Evolutionary conservation across 495 filamentous ascomycete species (phyloP).

Genomic region (Penicillium flavigenum): DNA sequence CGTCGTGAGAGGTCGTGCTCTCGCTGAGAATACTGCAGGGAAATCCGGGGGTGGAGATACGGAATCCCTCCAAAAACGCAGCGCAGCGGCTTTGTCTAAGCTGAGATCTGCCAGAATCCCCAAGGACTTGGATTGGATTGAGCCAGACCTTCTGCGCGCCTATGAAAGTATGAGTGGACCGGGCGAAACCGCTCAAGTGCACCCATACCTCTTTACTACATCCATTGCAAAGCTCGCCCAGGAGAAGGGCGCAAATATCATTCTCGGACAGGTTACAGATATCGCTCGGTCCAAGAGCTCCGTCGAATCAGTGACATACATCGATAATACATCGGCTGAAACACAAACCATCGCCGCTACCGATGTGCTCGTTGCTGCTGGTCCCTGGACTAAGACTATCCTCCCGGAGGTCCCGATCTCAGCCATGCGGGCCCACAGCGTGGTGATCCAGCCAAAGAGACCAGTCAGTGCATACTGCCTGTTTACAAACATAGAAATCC

Average conservation of each 20-base stretch:
- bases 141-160: constrained; percentile 58
- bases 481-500: constrained; percentile 85
- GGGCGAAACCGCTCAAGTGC: constrained; percentile 85
- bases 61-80: constrained; percentile 72
- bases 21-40: constrained; percentile 37
- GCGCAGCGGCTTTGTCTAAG: constrained; percentile 56
- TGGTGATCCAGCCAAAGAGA: constrained; percentile 71
- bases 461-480: constrained; percentile 84
- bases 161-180: constrained; percentile 86
- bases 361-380: constrained; percentile 79
- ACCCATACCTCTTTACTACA: constrained; percentile 89
- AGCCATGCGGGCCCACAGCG: constrained; percentile 82
- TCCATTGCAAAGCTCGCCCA: constrained; percentile 78
- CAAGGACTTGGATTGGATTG: constrained; percentile 83
- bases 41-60: constrained; percentile 30
- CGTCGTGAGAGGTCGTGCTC: constrained; percentile 53
- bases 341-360: constrained; percentile 67
- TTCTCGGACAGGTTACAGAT: constrained; percentile 61
- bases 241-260: constrained; percentile 70
- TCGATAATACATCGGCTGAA: constrained; percentile 59
- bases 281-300: constrained; percentile 55
- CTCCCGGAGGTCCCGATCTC: constrained; percentile 76
- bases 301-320: constrained; percentile 73
- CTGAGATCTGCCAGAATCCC: constrained; percentile 66
- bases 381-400: constrained; percentile 81